These are phyloP conservation scores for Leptographium galeiforme DNA, from an alignment of 2,329 filamentous ascomycete genomes.

Conservation along the genomic window DNA sequence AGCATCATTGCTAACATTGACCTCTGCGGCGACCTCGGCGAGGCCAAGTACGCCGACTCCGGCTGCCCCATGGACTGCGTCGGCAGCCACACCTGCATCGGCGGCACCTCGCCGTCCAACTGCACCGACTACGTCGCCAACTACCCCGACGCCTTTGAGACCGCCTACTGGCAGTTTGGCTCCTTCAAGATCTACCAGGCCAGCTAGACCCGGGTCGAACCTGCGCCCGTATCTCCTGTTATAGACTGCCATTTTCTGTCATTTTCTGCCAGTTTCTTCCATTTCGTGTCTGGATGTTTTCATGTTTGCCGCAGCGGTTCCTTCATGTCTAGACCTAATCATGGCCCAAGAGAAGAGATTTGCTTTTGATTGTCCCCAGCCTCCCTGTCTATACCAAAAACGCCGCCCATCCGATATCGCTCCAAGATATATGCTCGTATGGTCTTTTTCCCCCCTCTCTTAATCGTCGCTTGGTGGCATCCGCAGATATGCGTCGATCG, in stretches of 20 bases:
- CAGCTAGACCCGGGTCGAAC: slow-evolving; percentile 7
- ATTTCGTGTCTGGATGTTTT: too few species aligned
- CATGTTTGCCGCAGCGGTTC: too few species aligned
- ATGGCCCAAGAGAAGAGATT: not conserved
- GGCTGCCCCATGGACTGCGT: slow-evolving; percentile 20
- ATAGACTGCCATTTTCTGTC: not conserved
- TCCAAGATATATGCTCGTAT: not conserved
- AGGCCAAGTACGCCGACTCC: slow-evolving; percentile 30
- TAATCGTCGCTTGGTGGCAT: slow-evolving; percentile 51
- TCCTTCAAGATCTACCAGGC: slow-evolving; percentile 43
- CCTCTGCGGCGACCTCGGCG: slow-evolving; percentile 45
- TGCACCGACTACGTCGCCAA: slow-evolving; percentile 45
- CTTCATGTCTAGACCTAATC: too few species aligned
- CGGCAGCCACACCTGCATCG: slow-evolving; percentile 10
- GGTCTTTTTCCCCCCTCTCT: not conserved
- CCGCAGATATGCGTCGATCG: slow-evolving; percentile 85
- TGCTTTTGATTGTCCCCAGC: not conserved
- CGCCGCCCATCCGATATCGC: not conserved
- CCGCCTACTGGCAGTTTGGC: slow-evolving; percentile 54
- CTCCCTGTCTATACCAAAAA: not conserved
- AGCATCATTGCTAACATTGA: slow-evolving; percentile 55
- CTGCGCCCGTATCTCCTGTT: too few species aligned
- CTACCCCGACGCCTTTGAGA: slow-evolving; percentile 38
- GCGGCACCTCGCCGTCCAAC: slow-evolving; percentile 26
- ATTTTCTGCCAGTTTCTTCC: too few species aligned